Conservation (phyloP, 2,329 filamentous ascomycete species). For the Fusarium secorum region DNA sequence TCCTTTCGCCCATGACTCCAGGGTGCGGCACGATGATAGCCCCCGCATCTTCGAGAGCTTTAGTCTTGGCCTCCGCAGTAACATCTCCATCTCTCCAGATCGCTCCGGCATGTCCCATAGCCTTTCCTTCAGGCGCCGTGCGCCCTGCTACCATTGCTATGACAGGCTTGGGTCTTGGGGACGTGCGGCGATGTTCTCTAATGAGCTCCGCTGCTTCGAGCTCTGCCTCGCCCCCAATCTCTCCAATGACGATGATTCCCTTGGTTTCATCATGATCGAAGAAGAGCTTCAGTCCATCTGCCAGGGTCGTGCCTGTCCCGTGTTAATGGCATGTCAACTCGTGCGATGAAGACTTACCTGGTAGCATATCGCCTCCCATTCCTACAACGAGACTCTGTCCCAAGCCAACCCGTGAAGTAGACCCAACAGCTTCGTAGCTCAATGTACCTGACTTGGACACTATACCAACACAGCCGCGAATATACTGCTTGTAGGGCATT, state of each 20-base stretch:
- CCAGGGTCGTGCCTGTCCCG: constrained; percentile 65
- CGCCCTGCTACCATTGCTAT: constrained; percentile 72
- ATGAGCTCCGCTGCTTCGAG: constrained; percentile 77
- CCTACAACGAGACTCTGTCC: constrained; percentile 81
- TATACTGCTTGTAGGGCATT: constrained; percentile 52
- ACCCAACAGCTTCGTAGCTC: constrained; percentile 81
- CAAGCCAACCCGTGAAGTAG: constrained; percentile 75
- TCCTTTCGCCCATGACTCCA: constrained; percentile 48
- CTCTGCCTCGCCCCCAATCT: constrained; percentile 75
- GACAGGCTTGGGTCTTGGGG: constrained; percentile 68
- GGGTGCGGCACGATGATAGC: constrained; percentile 51
- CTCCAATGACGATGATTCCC: constrained; percentile 75
- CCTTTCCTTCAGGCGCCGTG: constrained; percentile 65
- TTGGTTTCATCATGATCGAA: constrained; percentile 73
- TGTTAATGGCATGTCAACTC: neutral
- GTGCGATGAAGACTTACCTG: constrained; percentile 52
- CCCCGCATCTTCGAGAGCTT: constrained; percentile 47
- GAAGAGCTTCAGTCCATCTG: constrained; percentile 73
- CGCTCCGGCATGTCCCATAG: constrained; percentile 79
- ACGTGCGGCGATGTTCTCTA: constrained; percentile 62
- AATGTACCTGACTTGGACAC: constrained; percentile 83
- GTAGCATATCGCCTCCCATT: constrained; percentile 78
- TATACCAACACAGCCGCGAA: constrained; percentile 73
- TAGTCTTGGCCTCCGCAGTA: constrained; percentile 45
- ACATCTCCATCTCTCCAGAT: constrained; percentile 51